Evolutionary conservation across 192 early-diverging fungal species (phyloP), one percentile per base, ranked within the genome.

Genomic region (Helicostylum pulchrum): DNA sequence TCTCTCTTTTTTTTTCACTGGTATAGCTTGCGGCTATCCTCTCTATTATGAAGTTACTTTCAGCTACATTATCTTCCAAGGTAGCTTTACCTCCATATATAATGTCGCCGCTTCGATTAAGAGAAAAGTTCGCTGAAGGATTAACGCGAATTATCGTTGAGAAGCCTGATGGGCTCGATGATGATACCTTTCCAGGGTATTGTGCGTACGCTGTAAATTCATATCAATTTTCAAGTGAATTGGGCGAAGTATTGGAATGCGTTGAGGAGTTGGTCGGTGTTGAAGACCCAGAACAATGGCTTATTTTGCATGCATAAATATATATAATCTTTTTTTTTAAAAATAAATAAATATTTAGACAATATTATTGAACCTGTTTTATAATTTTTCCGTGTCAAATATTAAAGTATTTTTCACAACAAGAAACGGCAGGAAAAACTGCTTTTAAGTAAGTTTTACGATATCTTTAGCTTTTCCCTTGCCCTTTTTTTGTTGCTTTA

Each of bases 41-140:
- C 23, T 62, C 71, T 9, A 66, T 50, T 3, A 49, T 73, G 31
- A 73, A 73, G 15, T 47, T 73, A 19, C 51, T 66, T 14, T 67
- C 71, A 7, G 49, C 65, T 15, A 56, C 71, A 5, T 59, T 73
- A 21, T 56, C 71, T 23, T 51, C 71, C n/a, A 73, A 73, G 34
- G 50, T 59, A 17, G 50, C 71, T 19, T 47, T 73, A 20, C 71
- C 71, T 10, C 71, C 71, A 7, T 67, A 58, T 47, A 34, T 73
- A 53, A 19, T 67, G 12, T 62, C 60, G 12, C 71, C 71, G 0
- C n/a, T 43, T 10, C 58, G 58, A 34, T 59, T 54, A 32, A 52
- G 67, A 52, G 20, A 21, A 1, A 49, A 60, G 31, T 68, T 62
- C 39, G 43, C 49, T 14, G 15, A 39, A 32, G 26, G 14, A 9